Conservation (phyloP, 805 yeast species). For the Barnettozyma botsteinii region DNA sequence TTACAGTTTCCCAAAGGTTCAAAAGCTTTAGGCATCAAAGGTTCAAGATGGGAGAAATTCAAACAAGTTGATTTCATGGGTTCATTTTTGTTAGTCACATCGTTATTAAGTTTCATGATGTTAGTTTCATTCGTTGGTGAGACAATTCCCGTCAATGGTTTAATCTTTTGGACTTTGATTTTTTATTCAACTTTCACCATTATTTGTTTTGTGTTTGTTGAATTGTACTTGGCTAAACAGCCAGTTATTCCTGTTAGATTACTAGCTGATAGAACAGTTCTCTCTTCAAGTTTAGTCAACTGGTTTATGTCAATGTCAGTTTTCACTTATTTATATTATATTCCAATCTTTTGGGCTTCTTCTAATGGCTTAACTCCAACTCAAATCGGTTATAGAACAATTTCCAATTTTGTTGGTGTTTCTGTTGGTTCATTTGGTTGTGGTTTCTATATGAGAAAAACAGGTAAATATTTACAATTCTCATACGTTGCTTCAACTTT, state of each 20-base stretch:
- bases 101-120: conserved; percentile 53
- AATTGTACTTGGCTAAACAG: conserved; percentile 38
- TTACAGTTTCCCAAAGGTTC: conserved; percentile 42
- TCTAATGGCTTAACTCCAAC: conserved; percentile 49
- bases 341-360: conserved; percentile 61
- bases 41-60: conserved; percentile 39
- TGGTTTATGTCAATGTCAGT: conserved; percentile 66
- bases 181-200: conserved; percentile 29
- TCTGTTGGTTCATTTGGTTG: conserved; percentile 61
- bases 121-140: conserved; percentile 66
- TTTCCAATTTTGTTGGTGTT: conserved; percentile 61
- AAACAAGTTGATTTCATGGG: conserved; percentile 65
- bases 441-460: conserved; percentile 59
- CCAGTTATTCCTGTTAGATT: conserved; percentile 61
- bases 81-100: conserved; percentile 48
- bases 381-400: conserved; percentile 47
- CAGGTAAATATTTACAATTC: conserved; percentile 57
- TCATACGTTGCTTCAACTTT: conserved; percentile 37
- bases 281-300: conserved; percentile 59
- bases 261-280: conserved; percentile 49
- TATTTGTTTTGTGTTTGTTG: conserved; percentile 39
- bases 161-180: conserved; percentile 33
- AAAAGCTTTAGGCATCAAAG: conserved; percentile 47
- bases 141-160: conserved; percentile 42
- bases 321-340: conserved; percentile 57